phyloP scores from a whole-genome alignment of 2,329 filamentous ascomycete genomes.

The Aspergillus nomiae region DNA sequence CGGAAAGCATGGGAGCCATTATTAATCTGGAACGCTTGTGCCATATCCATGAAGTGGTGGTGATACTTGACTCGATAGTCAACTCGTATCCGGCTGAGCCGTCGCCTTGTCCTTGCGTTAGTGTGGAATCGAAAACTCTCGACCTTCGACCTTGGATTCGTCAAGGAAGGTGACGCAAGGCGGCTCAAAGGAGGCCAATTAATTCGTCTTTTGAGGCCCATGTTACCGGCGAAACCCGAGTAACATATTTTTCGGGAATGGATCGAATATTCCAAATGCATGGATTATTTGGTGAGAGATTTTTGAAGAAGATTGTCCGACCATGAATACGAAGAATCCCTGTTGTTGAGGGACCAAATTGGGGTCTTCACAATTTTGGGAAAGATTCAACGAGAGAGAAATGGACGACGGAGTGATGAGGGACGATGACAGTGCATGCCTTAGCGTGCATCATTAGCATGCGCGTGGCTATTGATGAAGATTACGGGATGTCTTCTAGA shows the following conservation, averaged over 20 bases:
- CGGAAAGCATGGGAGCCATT: neutral
- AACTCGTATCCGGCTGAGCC: conserved; percentile 15
- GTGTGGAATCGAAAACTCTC: neutral
- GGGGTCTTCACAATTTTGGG: conserved; percentile 2
- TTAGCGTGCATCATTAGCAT: neutral
- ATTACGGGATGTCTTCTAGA: neutral
- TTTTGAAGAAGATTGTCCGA: neutral
- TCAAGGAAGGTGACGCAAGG: conserved; percentile 14
- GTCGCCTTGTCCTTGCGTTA: conserved; percentile 6
- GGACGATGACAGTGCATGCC: neutral
- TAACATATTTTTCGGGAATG: neutral
- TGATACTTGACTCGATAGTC: conserved; percentile 2
- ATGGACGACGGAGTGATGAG: neutral
- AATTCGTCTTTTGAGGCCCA: neutral
- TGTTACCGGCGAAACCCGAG: conserved; percentile 17
- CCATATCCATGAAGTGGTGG: neutral
- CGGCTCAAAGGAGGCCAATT: conserved; percentile 14
- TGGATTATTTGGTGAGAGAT: neutral
- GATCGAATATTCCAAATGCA: neutral
- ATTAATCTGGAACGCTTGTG: neutral
- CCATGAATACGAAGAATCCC: neutral
- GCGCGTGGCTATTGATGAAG: neutral
- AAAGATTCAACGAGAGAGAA: neutral
- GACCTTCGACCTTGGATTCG: conserved; percentile 3
- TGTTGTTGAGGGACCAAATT: neutral